Base-by-base conservation (phyloP, 2,329 filamentous ascomycete genomes). In the Paecilomyces formosus region DNA sequence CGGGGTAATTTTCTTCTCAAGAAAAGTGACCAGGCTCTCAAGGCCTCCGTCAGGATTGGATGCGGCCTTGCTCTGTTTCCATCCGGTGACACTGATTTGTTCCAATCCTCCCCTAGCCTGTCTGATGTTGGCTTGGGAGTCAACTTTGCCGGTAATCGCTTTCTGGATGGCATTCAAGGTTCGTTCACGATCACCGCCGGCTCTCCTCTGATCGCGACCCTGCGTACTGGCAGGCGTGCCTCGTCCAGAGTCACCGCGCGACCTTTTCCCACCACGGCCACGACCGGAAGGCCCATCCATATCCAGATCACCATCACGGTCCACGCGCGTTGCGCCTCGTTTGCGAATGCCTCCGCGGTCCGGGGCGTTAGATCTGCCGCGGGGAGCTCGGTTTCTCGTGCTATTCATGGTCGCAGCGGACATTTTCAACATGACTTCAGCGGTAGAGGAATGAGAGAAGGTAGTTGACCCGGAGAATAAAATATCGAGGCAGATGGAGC, bases 61-160 rank as follows among this genome's bases (percentile, higher is more conserved):
- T 11, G 83, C 80, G 7, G 87, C 88, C 72, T 87, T 90, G 76
- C 88, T 91, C 52, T 83, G 74, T 67, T 82, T 85, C 67, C 90
- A 79, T 26, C 88, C 88, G 62, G 78, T 77, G 22, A 92, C 68
- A 56, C 69, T 72, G 55, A 81, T 65, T 31, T 74, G 67, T 57
- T 72, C 69, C 54, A 73, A 60, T 18, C 61, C 63, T 33, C 67
- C 65, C 30, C 67, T 66, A 35, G 68, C 68, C 57, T 76, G 70
- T 53, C 76, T 74, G 57, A 78, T 68, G 56, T 76, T 74, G 57
- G 66, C 73, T 61, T 76, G 74, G 11, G 69, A 64, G 22, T 65
- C 65, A 53, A 66, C 63, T 60, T 61, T 69, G 61, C 62, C 69
- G 30, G 69, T 62, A 26, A 75, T 69, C 2, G 74, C 70, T 52